Conservation (phyloP, 129 eudicot species). For the Scalesia atractyloides region DNA sequence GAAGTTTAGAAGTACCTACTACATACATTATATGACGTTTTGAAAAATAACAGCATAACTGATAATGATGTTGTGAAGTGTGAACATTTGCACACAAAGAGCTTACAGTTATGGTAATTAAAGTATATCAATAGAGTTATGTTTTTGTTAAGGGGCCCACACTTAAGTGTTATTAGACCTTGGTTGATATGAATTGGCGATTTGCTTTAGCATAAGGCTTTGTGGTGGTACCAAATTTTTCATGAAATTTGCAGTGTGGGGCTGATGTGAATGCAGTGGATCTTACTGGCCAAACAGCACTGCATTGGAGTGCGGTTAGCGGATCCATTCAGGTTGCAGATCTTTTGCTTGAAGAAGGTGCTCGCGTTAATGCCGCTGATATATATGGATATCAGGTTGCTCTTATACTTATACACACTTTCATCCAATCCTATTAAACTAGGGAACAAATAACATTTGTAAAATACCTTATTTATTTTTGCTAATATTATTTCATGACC, state of each 20-base stretch:
- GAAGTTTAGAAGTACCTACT: too few species aligned
- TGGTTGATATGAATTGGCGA: slow-evolving; percentile 7
- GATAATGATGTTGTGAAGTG: too few species aligned
- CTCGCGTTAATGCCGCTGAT: slow-evolving; percentile 79
- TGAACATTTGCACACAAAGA: too few species aligned
- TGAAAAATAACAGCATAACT: too few species aligned
- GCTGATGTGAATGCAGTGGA: slow-evolving; percentile 92
- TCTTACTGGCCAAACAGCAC: slow-evolving; percentile 93
- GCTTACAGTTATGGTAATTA: too few species aligned
- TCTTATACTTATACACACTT: slow-evolving; percentile 20
- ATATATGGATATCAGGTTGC: slow-evolving; percentile 90
- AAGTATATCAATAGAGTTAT: too few species aligned
- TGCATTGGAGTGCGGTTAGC: slow-evolving; percentile 99
- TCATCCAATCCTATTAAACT: neutral
- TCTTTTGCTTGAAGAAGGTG: slow-evolving; percentile 90
- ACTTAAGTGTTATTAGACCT: slow-evolving; percentile 6
- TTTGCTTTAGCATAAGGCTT: slow-evolving; percentile 5
- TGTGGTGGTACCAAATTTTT: slow-evolving; percentile 2
- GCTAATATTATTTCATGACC: too few species aligned
- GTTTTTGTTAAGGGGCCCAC: neutral
- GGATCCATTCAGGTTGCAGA: slow-evolving; percentile 91
- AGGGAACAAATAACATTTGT: slow-evolving; percentile 14
- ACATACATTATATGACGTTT: too few species aligned
- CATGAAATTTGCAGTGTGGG: slow-evolving; percentile 67
- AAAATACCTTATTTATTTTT: neutral